Evolutionary conservation across 345 rosid genomes (phyloP), one percentile per base, ranked within the genome.

Genomic region (Physaria fendleri): DNA sequence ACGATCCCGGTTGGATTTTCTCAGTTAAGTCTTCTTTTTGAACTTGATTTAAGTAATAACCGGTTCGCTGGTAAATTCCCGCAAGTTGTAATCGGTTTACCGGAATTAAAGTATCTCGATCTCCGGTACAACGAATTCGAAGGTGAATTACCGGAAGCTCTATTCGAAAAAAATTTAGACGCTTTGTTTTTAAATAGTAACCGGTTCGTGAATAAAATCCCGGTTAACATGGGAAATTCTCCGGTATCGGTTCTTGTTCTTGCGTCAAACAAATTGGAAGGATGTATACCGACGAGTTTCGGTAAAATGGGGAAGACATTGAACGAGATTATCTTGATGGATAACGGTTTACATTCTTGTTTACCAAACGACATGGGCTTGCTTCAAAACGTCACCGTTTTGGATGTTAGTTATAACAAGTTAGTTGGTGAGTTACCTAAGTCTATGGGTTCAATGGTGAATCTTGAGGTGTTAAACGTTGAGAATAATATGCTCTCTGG

Each of bases 101-200:
- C 84, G 2, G 58, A 47, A 13, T 73, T 91, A 20, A 83, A 81
- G 70, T 91, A 46, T 59, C 85, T 91, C 1, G 98, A 91, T 69
- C 82, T 91, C 30, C 81, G 98, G 50, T 91, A 76, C 66, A 87
- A 91, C 13, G 96, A 91, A 51, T 85, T 91, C 25, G 96, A 91
- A 81, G 98, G 98, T 0, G 30, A 34, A 4, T 55, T 87, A 64
- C 96, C 96, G 0, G 65, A 54, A 25, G 65, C 79, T 56, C 75
- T 91, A 3, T 87, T 91, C 9, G 79, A 91, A n/a, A 83, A 78
- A 71, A 67, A 81, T 13, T 73, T 91, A 0, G 98, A 91, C 48
- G 96, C 94, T 18, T 51, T 91, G 4, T 82, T 91, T 30, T 71
- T 91, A 2, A 91, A 91, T 42, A 66, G 85, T 49, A 91, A 91